phyloP scores from a whole-genome alignment of 768 basidiomycete genomes.

The Cystoderma amianthinum region DNA sequence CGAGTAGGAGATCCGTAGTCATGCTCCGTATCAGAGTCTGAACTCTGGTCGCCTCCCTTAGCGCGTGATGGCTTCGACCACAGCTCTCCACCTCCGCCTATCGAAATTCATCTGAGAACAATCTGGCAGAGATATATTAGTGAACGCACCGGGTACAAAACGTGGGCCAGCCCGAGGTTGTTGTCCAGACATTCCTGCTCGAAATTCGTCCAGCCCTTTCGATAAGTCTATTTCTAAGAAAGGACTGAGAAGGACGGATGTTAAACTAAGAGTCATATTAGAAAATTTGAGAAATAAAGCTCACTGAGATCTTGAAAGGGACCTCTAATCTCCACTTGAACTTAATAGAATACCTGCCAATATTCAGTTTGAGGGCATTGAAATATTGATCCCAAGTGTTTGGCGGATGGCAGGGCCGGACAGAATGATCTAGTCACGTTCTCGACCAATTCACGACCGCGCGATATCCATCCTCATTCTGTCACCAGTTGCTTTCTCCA shows the following conservation, averaged over 20 bases:
- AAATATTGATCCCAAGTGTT: neutral
- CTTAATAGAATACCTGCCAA: neutral
- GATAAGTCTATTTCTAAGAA: too few species aligned
- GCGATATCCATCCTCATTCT: too few species aligned
- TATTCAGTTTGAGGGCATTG: slow-evolving; percentile 5
- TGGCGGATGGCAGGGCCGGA: slow-evolving; percentile 4
- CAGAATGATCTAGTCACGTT: neutral
- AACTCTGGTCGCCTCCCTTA: slow-evolving; percentile 19
- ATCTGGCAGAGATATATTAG: neutral
- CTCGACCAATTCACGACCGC: neutral
- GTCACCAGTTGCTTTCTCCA: too few species aligned
- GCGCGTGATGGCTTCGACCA: slow-evolving; percentile 18
- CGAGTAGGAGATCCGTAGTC: slow-evolving; percentile 40
- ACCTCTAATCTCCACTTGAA: neutral
- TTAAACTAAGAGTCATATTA: too few species aligned
- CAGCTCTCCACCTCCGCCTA: slow-evolving; percentile 20
- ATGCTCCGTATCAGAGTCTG: slow-evolving; percentile 51
- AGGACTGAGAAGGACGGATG: too few species aligned
- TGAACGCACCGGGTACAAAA: slow-evolving; percentile 16
- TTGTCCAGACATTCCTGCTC: neutral
- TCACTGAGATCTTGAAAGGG: neutral
- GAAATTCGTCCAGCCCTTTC: neutral
- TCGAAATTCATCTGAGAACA: too few species aligned
- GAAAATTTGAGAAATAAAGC: neutral
- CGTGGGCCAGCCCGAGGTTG: slow-evolving; percentile 14